Evolutionary conservation across 257 asterid species (phyloP).

Genomic region (Solanum chmielewskii): DNA sequence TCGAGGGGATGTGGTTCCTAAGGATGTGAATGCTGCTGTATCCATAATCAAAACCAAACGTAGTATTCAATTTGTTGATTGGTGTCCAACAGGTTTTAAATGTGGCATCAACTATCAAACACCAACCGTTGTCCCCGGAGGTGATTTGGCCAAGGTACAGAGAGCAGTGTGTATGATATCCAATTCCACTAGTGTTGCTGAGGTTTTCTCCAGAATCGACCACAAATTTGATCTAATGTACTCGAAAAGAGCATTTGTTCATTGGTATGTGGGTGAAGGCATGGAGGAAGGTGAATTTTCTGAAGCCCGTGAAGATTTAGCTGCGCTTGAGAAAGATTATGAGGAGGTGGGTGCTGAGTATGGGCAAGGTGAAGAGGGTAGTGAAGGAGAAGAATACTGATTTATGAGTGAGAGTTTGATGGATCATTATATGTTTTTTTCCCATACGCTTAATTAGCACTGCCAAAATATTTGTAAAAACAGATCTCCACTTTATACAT

Average conservation of each 20-base stretch:
- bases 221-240: constrained; percentile 5
- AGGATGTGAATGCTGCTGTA: neutral
- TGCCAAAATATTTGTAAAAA: neutral
- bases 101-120: constrained; percentile 3
- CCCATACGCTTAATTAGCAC: neutral
- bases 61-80: neutral
- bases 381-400: constrained; percentile 4
- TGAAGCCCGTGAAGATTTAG: constrained; percentile 4
- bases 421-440: neutral
- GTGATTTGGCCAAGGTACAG: constrained; percentile 1
- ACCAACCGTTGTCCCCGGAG: constrained; percentile 1
- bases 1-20: constrained; percentile 5
- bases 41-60: neutral
- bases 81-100: constrained; percentile 6
- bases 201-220: constrained; percentile 2
- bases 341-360: constrained; percentile 3
- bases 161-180: constrained; percentile 7
- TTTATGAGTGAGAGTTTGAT: neutral
- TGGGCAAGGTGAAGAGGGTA: constrained; percentile 1
- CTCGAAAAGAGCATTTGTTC: constrained; percentile 3
- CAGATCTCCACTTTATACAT: neutral
- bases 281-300: constrained; percentile 9
- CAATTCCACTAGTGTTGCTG: constrained; percentile 1
- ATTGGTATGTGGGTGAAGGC: constrained; percentile 9
- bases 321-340: constrained; percentile 7